phyloP scores from a whole-genome alignment of 345 rosid genomes.

The Melaleuca alternifolia region DNA sequence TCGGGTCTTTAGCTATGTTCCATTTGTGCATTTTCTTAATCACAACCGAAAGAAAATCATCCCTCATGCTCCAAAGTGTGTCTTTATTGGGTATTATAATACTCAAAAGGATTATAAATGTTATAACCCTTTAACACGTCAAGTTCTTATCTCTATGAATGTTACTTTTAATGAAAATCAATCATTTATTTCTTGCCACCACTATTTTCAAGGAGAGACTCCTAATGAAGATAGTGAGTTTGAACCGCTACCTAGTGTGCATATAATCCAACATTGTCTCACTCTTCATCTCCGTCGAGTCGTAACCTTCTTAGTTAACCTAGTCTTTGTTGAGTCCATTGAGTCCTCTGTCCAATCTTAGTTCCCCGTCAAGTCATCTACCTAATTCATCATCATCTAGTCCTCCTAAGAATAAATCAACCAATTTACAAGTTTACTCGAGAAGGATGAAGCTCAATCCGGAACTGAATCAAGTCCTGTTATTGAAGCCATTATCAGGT shows the following conservation, averaged over 20 bases:
- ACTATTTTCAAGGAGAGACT: background rate
- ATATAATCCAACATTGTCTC: no score
- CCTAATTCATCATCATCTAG: no score
- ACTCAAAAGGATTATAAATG: background rate
- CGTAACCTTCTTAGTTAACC: no score
- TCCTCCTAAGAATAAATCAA: no score
- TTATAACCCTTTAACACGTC: background rate
- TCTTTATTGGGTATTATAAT: background rate
- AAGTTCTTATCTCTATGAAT: background rate
- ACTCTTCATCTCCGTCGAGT: no score
- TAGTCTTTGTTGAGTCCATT: no score
- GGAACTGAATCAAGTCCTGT: no score
- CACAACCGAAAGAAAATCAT: background rate
- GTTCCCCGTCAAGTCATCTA: no score
- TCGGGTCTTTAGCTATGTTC: background rate
- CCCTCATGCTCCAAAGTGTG: background rate
- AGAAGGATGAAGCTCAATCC: no score
- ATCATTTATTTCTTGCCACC: background rate
- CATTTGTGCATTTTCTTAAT: background rate
- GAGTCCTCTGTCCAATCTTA: no score
- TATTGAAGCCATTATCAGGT: no score
- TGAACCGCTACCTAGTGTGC: background rate
- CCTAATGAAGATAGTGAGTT: background rate
- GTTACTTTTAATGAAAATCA: background rate
- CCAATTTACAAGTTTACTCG: no score